phyloP scores from a whole-genome alignment of 2,329 filamentous ascomycete species.

The Xylariaceae sp. region DNA sequence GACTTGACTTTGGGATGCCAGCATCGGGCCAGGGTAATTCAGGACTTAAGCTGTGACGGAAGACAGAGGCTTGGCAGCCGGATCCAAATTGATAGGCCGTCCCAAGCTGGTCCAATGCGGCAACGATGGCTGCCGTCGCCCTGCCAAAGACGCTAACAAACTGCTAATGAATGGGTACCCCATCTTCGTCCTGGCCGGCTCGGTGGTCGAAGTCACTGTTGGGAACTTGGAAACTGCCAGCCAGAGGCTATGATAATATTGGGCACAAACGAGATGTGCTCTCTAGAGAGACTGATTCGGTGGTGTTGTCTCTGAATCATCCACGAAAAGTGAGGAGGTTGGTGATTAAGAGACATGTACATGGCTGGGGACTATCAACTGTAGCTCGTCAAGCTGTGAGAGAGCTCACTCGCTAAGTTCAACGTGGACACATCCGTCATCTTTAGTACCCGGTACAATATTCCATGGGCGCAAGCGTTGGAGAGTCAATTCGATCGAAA shows the following conservation, averaged over 20 bases:
- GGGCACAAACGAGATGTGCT: background rate
- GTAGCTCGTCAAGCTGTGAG: too few relatives aligned
- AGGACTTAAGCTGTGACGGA: background rate
- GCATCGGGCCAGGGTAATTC: too few relatives aligned
- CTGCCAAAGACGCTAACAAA: constrained; percentile 26
- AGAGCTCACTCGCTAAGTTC: too few relatives aligned
- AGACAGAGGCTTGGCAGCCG: constrained; percentile 3
- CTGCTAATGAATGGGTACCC: too few relatives aligned
- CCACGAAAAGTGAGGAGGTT: constrained; percentile 8
- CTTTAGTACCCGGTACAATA: too few relatives aligned
- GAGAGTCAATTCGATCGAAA: too few relatives aligned
- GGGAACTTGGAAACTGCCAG: too few relatives aligned
- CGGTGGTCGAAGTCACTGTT: constrained; percentile 7
- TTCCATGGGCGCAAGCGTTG: too few relatives aligned
- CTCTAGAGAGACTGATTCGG: background rate
- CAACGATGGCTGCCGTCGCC: constrained; percentile 19
- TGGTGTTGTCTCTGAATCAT: background rate
- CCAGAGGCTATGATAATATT: constrained; percentile 1
- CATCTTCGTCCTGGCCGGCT: constrained; percentile 1
- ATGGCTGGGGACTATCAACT: background rate
- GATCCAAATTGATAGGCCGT: background rate
- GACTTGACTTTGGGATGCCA: too few relatives aligned
- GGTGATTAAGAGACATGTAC: background rate
- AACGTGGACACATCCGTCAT: too few relatives aligned
- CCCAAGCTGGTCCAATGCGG: background rate